A percentile compares a stretch with the other conserved stretches of the same genome.
Evolutionary conservation across 2,329 filamentous ascomycete genomes (phyloP).

Genomic region (Verruconis gallopava): DNA sequence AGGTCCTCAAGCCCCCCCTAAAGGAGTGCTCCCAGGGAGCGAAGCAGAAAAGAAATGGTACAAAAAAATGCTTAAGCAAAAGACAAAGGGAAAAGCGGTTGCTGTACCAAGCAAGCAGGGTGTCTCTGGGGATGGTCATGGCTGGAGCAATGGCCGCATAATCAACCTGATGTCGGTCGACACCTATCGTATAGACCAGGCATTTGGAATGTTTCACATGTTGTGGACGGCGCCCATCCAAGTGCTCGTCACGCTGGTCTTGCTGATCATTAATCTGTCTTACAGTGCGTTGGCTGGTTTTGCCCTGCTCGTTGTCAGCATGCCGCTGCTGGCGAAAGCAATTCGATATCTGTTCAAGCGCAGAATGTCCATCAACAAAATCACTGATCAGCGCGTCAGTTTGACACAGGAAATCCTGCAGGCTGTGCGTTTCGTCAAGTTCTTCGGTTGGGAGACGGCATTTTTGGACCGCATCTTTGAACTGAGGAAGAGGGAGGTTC

Average conservation of each 20-base stretch:
- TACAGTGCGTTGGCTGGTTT: slow-evolving; percentile 88
- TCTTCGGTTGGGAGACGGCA: slow-evolving; percentile 85
- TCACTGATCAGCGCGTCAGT: slow-evolving; percentile 84
- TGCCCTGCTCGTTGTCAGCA: slow-evolving; percentile 61
- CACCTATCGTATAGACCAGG: slow-evolving; percentile 83
- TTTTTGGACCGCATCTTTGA: slow-evolving; percentile 66
- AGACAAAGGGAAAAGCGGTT: slow-evolving; percentile 28
- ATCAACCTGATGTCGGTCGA: slow-evolving; percentile 93
- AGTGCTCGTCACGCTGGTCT: slow-evolving; percentile 62
- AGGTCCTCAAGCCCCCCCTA: slow-evolving; percentile 24
- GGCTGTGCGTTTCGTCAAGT: slow-evolving; percentile 90
- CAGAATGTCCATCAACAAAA: slow-evolving; percentile 72
- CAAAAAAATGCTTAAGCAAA: slow-evolving; percentile 32
- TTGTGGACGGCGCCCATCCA: slow-evolving; percentile 76
- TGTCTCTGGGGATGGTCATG: slow-evolving; percentile 55
- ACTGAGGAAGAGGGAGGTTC: slow-evolving; percentile 65
- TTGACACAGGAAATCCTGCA: slow-evolving; percentile 86
- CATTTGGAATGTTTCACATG: slow-evolving; percentile 80
- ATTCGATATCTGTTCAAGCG: slow-evolving; percentile 66
- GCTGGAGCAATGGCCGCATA: slow-evolving; percentile 87
- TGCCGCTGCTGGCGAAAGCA: slow-evolving; percentile 64
- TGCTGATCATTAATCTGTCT: slow-evolving; percentile 75
- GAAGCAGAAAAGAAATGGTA: slow-evolving; percentile 39
- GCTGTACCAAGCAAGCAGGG: slow-evolving; percentile 32
- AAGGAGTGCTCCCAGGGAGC: slow-evolving; percentile 34